These are phyloP conservation scores for Penicillium sp. DNA, from an alignment of 2,329 filamentous ascomycete species.

Conservation along the genomic window DNA sequence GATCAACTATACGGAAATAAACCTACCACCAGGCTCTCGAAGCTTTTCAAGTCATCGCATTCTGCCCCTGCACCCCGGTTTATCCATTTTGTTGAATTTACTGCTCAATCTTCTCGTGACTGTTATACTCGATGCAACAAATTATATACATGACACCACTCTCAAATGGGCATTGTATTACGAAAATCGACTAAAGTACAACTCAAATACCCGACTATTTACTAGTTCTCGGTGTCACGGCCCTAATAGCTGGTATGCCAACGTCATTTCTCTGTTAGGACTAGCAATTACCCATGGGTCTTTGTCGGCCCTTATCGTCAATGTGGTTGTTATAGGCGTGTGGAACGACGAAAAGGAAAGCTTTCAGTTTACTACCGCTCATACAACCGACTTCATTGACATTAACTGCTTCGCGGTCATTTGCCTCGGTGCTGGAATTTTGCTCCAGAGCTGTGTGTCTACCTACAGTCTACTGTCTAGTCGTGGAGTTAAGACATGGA, in stretches of 20 bases:
- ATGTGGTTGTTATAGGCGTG: not conserved
- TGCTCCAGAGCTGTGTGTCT: not conserved
- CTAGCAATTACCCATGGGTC: conserved; percentile 2
- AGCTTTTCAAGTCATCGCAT: not conserved
- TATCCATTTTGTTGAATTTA: not conserved
- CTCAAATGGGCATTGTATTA: not conserved
- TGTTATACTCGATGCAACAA: not conserved
- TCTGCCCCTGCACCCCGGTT: not conserved
- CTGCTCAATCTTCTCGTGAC: conserved; percentile 5
- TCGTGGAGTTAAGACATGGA: not conserved
- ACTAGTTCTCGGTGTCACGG: not conserved
- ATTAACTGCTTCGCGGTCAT: conserved; percentile 2
- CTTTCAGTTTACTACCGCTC: not conserved
- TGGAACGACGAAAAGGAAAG: not conserved
- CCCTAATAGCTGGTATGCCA: conserved; percentile 6
- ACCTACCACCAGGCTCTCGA: not conserved
- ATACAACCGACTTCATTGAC: not conserved
- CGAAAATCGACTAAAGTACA: conserved; percentile 2
- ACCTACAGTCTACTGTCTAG: conserved; percentile 1
- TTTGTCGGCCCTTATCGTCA: not conserved
- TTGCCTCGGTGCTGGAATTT: not conserved
- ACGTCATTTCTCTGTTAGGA: not conserved
- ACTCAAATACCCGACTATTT: conserved; percentile 5
- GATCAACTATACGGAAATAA: not conserved
- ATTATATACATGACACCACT: conserved; percentile 2